Evolutionary conservation across 208 protist genomes (phyloP).

Genomic region (Trypanosoma cruzi): DNA sequence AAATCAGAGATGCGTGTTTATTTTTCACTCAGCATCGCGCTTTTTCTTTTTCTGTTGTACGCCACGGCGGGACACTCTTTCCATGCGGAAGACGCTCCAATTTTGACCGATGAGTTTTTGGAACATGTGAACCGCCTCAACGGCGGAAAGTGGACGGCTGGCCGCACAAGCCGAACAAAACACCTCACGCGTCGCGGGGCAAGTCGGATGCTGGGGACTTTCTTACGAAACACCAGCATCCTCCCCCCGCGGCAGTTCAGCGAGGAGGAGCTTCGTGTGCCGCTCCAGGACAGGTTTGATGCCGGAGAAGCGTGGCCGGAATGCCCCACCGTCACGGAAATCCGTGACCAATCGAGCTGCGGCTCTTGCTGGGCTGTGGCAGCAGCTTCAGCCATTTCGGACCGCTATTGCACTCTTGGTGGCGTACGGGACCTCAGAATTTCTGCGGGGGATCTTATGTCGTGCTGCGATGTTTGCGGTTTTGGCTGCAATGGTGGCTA

Average conservation of each 20-base stretch:
- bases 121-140: conserved; percentile 39
- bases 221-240: conserved; percentile 26
- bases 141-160: conserved; percentile 54
- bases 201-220: conserved; percentile 51
- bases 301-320: conserved; percentile 58
- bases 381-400: conserved; percentile 80
- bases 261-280: conserved; percentile 35
- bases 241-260: conserved; percentile 49
- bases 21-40: conserved; percentile 17
- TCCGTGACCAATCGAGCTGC: conserved; percentile 90
- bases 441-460: conserved; percentile 72
- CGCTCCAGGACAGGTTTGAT: conserved; percentile 65
- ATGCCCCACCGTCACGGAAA: conserved; percentile 62
- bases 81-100: conserved; percentile 15
- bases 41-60: conserved; percentile 29
- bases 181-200: conserved; percentile 40
- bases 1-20: neutral
- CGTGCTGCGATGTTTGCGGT: conserved; percentile 81
- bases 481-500: conserved; percentile 86
- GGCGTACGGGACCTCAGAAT: conserved; percentile 58
- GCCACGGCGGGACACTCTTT: conserved; percentile 30
- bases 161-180: conserved; percentile 42
- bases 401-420: conserved; percentile 88
- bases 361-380: conserved; percentile 93
- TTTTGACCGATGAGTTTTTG: conserved; percentile 36